Evolutionary conservation across 2,329 filamentous ascomycete genomes (phyloP).

Genomic region (Xylaria sp.): DNA sequence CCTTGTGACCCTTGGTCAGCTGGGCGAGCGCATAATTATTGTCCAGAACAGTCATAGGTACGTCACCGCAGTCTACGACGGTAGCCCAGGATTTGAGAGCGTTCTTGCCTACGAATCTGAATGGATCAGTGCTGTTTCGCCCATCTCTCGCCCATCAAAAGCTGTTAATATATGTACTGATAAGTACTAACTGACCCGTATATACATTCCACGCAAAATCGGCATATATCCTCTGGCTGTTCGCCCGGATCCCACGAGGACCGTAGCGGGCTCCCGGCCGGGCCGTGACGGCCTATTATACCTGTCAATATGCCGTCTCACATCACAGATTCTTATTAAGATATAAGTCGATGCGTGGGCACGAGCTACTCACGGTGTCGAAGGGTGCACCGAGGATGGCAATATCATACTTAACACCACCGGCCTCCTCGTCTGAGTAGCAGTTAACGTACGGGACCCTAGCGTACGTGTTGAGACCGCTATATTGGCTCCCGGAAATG

Average conservation of each 20-base stretch:
- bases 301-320: slow-evolving; percentile 18
- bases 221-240: slow-evolving; percentile 47
- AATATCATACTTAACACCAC: slow-evolving; percentile 64
- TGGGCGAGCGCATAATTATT: slow-evolving; percentile 79
- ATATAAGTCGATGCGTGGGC: background rate
- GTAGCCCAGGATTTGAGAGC: slow-evolving; percentile 78
- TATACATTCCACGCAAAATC: slow-evolving; percentile 57
- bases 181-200: slow-evolving; percentile 52
- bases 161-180: background rate
- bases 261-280: slow-evolving; percentile 54
- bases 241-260: slow-evolving; percentile 49
- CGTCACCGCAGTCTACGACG: slow-evolving; percentile 83
- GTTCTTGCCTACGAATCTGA: slow-evolving; percentile 58
- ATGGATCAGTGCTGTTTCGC: too few relatives aligned
- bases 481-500: slow-evolving; percentile 55
- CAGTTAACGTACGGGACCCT: slow-evolving; percentile 71
- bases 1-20: slow-evolving; percentile 75
- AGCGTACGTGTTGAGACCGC: slow-evolving; percentile 72
- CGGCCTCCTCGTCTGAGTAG: slow-evolving; percentile 59
- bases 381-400: slow-evolving; percentile 63
- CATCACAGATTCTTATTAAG: background rate
- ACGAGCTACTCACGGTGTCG: slow-evolving; percentile 54
- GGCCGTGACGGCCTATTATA: slow-evolving; percentile 46
- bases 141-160: too few relatives aligned
- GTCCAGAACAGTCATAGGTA: slow-evolving; percentile 80